These are phyloP conservation scores for Fusarium sp. DNA, from an alignment of 2,329 filamentous ascomycete species.

Conservation along the genomic window DNA sequence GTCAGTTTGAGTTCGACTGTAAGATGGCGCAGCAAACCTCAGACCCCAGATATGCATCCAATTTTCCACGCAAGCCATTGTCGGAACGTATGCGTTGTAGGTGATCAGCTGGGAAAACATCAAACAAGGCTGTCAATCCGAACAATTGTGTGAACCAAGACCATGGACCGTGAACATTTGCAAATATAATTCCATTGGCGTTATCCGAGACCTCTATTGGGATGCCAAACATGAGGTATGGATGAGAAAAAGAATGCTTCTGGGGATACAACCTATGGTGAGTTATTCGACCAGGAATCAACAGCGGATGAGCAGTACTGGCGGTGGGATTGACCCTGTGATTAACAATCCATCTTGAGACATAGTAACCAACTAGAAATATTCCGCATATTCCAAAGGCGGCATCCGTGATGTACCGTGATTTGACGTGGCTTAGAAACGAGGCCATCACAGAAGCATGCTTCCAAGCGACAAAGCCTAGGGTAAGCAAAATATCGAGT, in stretches of 20 bases:
- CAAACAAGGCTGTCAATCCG: slow-evolving; percentile 60
- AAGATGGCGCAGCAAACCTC: slow-evolving; percentile 55
- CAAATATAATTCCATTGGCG: slow-evolving; percentile 66
- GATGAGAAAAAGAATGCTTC: slow-evolving; percentile 74
- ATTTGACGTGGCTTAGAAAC: neutral
- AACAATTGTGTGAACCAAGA: slow-evolving; percentile 46
- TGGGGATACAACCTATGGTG: slow-evolving; percentile 75
- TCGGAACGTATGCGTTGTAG: slow-evolving; percentile 63
- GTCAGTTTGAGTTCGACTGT: slow-evolving; percentile 8
- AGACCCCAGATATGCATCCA: slow-evolving; percentile 66
- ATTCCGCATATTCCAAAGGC: neutral
- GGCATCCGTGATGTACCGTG: slow-evolving; percentile 1
- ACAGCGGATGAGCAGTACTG: slow-evolving; percentile 51
- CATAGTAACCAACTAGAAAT: neutral
- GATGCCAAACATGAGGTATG: slow-evolving; percentile 75
- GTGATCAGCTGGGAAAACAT: slow-evolving; percentile 69
- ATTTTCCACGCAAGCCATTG: slow-evolving; percentile 69
- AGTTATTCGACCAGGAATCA: slow-evolving; percentile 73
- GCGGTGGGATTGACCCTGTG: neutral
- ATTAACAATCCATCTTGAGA: neutral
- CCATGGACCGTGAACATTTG: slow-evolving; percentile 41
- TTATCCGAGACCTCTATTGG: slow-evolving; percentile 70
- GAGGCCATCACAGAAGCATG: neutral
- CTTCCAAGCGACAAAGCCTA: slow-evolving; percentile 39
- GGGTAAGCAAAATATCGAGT: slow-evolving; percentile 40